phyloP scores from a whole-genome alignment of 768 basidiomycete species.

The Amanita rubescens region DNA sequence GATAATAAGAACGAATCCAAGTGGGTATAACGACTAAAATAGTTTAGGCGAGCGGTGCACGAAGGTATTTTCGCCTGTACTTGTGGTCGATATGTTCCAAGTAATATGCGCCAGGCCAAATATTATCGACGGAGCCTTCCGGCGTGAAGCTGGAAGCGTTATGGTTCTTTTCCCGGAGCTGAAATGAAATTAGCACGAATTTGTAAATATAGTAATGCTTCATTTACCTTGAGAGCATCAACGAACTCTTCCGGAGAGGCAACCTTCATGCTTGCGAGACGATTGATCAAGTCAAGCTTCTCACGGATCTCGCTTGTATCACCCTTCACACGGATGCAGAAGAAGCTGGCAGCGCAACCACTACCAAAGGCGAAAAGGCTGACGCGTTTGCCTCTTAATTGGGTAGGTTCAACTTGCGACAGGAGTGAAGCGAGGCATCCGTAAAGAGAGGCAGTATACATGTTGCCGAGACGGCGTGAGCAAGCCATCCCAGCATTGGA shows the following conservation, averaged over 20 bases:
- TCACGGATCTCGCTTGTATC: constrained; percentile 74
- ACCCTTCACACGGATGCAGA: constrained; percentile 78
- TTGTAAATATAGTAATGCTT: constrained; percentile 3
- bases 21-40: constrained; percentile 10
- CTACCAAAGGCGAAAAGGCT: constrained; percentile 96
- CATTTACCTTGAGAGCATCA: constrained; percentile 52
- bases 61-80: constrained; percentile 83
- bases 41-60: constrained; percentile 32
- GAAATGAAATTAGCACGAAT: constrained; percentile 7
- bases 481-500: constrained; percentile 80
- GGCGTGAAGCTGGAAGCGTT: constrained; percentile 83
- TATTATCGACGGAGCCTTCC: constrained; percentile 79
- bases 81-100: constrained; percentile 85
- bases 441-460: constrained; percentile 96
- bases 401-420: constrained; percentile 59
- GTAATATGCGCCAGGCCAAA: constrained; percentile 94
- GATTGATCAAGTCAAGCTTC: constrained; percentile 74
- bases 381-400: constrained; percentile 76
- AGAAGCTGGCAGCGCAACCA: constrained; percentile 95
- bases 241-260: constrained; percentile 91
- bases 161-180: constrained; percentile 97
- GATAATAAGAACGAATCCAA: constrained; percentile 3
- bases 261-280: constrained; percentile 82
- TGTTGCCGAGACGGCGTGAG: constrained; percentile 91
- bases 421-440: constrained; percentile 89